Evolutionary conservation across 176 grass and related monocot species (phyloP), one percentile per base, ranked within the genome.

Genomic region (Ampelocalamus luodianensis): DNA sequence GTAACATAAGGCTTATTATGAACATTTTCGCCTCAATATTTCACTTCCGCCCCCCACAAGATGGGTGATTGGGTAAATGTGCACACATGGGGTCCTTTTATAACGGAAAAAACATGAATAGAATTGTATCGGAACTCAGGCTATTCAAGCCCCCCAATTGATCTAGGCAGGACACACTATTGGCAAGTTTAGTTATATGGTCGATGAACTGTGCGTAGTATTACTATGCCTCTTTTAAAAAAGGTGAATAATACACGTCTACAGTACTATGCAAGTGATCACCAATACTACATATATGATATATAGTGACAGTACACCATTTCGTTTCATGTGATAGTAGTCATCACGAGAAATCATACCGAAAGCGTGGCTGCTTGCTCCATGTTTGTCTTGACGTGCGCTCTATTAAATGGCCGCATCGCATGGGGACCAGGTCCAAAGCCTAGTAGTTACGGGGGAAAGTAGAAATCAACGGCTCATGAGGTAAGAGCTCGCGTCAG

Each of bases 311-410:
- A 54, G 16, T 53, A 53, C 40, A 14, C 42, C 4, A 40, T 71
- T 27, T 38, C 72, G 12, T 60, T 49, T 60, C 78, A 63, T 73
- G 39, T 71, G 38, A 8, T 15, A 37, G 12, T 20, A 26, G 27
- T 68, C 45, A 78, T 83, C 72, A 64, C 29, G 32, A 40, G 20
- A 27, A 36, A 44, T 27, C 51, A 20, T 77, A 79, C 79, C 20
- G 50, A 88, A 83, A 83, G 40, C 10, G 4, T 26, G 62, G 55
- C 24, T 63, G 36, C 32, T 51, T 12, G 5, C 3, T 13, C 20
- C 20, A 0, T 14, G 11, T 38, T 65, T 65, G 80, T 88, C 80
- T 87, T 38, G 60, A 67, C 78, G 70, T 56, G 10, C 3, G 68
- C 10, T 40, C 18, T 74, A 74, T 17, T 73, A 51, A 73, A 73